Base-by-base conservation (phyloP, 192 early-diverging fungal species). In the Mortierella antarctica region DNA sequence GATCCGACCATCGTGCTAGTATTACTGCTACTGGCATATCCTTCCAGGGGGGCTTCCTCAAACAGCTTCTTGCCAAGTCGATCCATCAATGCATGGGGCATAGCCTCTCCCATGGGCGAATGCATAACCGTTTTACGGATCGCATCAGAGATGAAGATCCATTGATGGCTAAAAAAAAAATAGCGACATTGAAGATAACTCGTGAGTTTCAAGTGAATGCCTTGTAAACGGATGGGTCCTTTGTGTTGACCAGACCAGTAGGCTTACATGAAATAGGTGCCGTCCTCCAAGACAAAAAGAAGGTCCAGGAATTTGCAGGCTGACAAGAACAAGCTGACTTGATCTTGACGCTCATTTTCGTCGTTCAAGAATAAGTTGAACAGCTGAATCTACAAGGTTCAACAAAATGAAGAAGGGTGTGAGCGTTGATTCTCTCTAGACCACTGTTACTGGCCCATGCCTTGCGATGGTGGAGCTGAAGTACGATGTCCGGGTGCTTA, bases 101-200 rank as follows among this genome's bases (percentile, higher is more conserved):
- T 86, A 42, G 78, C 85, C 52, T 86, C 86, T 6, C 82, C 73
- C 68, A 75, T 83, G 6, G 82, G 71, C 11, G 82, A 78, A 12
- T 70, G 61, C 66, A 77, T 77, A 42, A 83, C 85, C 21, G 92
- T 82, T 7, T 90, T 87, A 42, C 95, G 94, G 21, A 94, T 86
- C 5, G 94, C 94, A 58, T 98, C 95, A 3, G 90, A 89, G 57
- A 96, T 92, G 69, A 98, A 98, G 14, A 98, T 95, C 96, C 96
- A 98, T 87, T 98, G 94, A 67, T 96, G 94, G 50, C 93, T 94
- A 59, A 14, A 4, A 44, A 13, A 13, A 48, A 13, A 49, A 10
- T 62, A 57, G 21, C n/a, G 71, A 56, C 40, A 23, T 7, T 4
- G 12, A 20, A 54, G 20, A 23, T 21, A 21, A 23, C 0, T 45